phyloP scores from a whole-genome alignment of 2,329 filamentous ascomycete species.

The Diaporthe eres region DNA sequence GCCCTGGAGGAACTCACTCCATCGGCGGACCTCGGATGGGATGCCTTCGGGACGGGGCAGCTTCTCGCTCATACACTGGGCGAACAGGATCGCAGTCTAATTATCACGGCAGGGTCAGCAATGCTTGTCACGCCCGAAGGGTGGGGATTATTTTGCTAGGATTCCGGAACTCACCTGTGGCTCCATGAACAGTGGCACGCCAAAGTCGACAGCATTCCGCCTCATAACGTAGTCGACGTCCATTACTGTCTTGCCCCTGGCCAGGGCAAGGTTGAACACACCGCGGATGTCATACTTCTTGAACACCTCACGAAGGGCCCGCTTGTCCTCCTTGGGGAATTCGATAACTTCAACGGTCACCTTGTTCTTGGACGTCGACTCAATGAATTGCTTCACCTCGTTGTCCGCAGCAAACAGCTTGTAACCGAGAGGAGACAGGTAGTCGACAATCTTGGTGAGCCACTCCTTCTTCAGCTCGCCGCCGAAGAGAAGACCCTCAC shows the following conservation, averaged over 20 bases:
- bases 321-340: constrained; percentile 97
- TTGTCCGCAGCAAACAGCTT: constrained; percentile 90
- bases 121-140: constrained; percentile 3
- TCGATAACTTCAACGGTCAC: constrained; percentile 90
- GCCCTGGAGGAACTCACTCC: constrained; percentile 95
- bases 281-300: constrained; percentile 96
- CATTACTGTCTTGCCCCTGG: constrained; percentile 83
- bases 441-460: constrained; percentile 86
- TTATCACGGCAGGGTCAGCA: constrained; percentile 49
- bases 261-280: constrained; percentile 93
- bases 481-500: constrained; percentile 95
- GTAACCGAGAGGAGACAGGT: constrained; percentile 90
- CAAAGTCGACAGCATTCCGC: constrained; percentile 97
- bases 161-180: constrained; percentile 78
- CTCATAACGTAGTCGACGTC: constrained; percentile 99
- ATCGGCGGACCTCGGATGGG: constrained; percentile 90
- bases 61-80: constrained; percentile 97
- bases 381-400: constrained; percentile 86
- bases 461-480: constrained; percentile 81
- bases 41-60: constrained; percentile 90
- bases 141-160: not conserved
- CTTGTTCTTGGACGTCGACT: constrained; percentile 76
- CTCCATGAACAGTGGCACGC: constrained; percentile 98
- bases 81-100: constrained; percentile 94
- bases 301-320: constrained; percentile 93